These are phyloP conservation scores for Marasmius fiardii DNA, from an alignment of 1,284 basidiomycete species.

Conservation along the genomic window DNA sequence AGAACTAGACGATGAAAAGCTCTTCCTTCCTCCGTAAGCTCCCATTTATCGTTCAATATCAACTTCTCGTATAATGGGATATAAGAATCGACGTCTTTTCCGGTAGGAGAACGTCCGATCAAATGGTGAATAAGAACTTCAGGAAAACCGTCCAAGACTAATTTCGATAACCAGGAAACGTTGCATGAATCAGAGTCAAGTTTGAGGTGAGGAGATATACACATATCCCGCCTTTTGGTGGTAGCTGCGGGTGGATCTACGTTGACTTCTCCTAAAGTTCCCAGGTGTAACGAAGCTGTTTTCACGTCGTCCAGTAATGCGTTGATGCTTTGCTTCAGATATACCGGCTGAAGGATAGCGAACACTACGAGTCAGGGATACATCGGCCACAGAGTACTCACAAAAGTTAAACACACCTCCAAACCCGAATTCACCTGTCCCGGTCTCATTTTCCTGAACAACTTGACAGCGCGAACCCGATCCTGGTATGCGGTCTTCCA, in stretches of 20 bases:
- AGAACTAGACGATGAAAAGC: conserved; percentile 24
- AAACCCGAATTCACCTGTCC: background rate
- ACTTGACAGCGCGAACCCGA: conserved; percentile 2
- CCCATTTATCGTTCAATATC: conserved; percentile 20
- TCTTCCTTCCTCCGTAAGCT: conserved; percentile 21
- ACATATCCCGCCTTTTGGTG: background rate
- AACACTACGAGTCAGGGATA: background rate
- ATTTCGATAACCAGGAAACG: conserved; percentile 3
- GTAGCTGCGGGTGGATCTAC: background rate
- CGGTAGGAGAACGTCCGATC: conserved; percentile 12
- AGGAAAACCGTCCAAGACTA: conserved; percentile 6
- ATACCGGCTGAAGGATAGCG: background rate
- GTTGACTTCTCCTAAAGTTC: background rate
- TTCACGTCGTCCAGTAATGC: background rate
- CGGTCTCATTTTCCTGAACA: background rate
- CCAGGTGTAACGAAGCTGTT: background rate
- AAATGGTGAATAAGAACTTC: conserved; percentile 5
- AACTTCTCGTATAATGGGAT: conserved; percentile 4
- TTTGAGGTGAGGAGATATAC: background rate
- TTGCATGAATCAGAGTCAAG: background rate
- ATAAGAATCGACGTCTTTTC: conserved; percentile 11
- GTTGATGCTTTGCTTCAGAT: background rate
- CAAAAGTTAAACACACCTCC: conserved; percentile 4
- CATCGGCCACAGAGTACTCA: background rate
- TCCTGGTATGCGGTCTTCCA: conserved; percentile 20